Evolutionary conservation across 768 basidiomycete species (phyloP), one percentile per base, ranked within the genome.

Genomic region (Porpolomopsis calyptriformis): DNA sequence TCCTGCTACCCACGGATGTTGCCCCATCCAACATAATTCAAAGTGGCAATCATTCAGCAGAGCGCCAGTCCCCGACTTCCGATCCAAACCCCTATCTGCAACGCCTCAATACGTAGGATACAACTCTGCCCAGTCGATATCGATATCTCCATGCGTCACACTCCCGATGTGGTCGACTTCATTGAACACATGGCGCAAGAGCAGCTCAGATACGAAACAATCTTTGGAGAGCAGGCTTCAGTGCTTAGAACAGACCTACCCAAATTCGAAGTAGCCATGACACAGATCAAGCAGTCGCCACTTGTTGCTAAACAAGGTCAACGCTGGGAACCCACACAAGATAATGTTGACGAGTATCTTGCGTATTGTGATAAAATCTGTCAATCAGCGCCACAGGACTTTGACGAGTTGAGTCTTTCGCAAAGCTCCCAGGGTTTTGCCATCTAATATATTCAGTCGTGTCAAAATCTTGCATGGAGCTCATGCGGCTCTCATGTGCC

Each of bases 191-290:
- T 44, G 29, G 43, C 43, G 22, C 43, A 35, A 31, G 43, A 44
- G 12, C 40, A 41, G 29, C 24, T 43, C 40, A 48, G 27, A 48
- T 49, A 43, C 41, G 31, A 45, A 38, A 34, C 16, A 25, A 48
- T 44, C 12, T 44, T 44, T n/a, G 22, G 9, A 44, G 41, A 51
- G 14, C 49, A 51, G 40, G 39, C 46, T 23, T 2, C 36, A 35
- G 39, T 43, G 25, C 49, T 48, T 47, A 47, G 49, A 47, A 16
- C 16, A 38, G 49, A 51, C 46, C 37, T 7, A 42, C 46, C 40
- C 49, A 33, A 34, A 4, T 48, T 47, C 25, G 40, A 51, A 20
- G 49, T 29, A 29, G 49, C 49, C 10, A 27, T 50, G 40, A 31
- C 39, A 22, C 8, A 47, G 37, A 2, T 51, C 40, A 40, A 51